These are phyloP conservation scores for Calonectria henricotiae DNA, from an alignment of 2,329 filamentous ascomycete species.

Conservation along the genomic window DNA sequence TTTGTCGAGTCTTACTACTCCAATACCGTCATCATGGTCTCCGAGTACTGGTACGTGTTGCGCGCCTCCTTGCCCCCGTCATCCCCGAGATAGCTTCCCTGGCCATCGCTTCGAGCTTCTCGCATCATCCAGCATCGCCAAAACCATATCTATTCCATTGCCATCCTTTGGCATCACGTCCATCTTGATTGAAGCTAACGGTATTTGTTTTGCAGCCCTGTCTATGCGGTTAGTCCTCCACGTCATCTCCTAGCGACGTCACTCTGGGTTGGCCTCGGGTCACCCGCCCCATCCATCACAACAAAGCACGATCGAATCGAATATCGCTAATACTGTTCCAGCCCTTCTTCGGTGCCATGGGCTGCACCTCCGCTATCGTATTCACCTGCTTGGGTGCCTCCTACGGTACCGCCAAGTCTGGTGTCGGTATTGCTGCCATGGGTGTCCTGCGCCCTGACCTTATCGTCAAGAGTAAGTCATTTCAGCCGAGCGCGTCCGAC, in stretches of 20 bases:
- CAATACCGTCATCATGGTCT: conserved; percentile 76
- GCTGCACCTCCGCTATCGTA: conserved; percentile 96
- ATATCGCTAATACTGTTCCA: conserved; percentile 60
- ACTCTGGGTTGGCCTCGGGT: conserved; percentile 47
- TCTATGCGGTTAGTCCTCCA: conserved; percentile 92
- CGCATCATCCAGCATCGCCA: conserved; percentile 44
- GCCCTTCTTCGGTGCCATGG: conserved; percentile 98
- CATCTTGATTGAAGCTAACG: conserved; percentile 63
- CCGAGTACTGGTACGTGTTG: conserved; percentile 85
- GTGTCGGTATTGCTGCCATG: conserved; percentile 98
- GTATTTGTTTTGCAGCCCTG: conserved; percentile 77
- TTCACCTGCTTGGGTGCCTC: conserved; percentile 98
- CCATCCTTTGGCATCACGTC: conserved; percentile 24
- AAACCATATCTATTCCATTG: conserved; percentile 34
- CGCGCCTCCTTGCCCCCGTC: conserved; percentile 55
- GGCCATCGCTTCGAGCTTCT: conserved; percentile 54
- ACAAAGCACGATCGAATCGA: conserved; percentile 39
- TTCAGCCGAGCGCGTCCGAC: background rate
- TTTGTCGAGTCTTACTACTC: conserved; percentile 45
- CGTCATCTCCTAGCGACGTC: conserved; percentile 55
- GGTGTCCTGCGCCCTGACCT: conserved; percentile 97
- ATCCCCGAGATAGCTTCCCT: conserved; percentile 52
- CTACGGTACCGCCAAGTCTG: conserved; percentile 99
- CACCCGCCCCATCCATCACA: conserved; percentile 41
- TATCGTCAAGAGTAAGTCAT: conserved; percentile 95